phyloP scores from a whole-genome alignment of 352 stramenopile species.

The Aphanomyces euteiches region DNA sequence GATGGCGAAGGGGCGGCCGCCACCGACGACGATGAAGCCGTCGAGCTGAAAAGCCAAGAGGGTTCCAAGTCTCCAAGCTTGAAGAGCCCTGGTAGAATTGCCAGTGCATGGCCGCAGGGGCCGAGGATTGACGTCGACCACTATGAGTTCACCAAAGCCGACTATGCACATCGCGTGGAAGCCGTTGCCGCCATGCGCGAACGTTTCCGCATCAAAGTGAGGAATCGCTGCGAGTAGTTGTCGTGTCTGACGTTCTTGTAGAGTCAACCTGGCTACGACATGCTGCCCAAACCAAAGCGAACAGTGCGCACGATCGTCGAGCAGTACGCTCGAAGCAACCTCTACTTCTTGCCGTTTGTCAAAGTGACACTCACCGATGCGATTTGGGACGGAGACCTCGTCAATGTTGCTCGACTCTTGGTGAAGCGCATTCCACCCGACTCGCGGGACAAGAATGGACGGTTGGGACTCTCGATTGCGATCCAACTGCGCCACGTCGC shows the following conservation, averaged over 20 bases:
- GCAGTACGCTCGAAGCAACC: slow-evolving; percentile 57
- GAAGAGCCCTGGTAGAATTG: too few relatives aligned
- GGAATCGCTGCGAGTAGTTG: neutral
- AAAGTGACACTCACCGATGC: slow-evolving; percentile 57
- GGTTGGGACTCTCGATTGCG: slow-evolving; percentile 62
- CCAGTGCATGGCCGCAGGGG: slow-evolving; percentile 54
- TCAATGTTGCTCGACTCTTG: slow-evolving; percentile 60
- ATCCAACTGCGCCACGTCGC: slow-evolving; percentile 77
- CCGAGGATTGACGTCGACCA: slow-evolving; percentile 65
- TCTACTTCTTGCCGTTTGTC: slow-evolving; percentile 65
- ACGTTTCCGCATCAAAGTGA: slow-evolving; percentile 48
- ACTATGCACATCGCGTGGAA: slow-evolving; percentile 56
- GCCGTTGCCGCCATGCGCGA: slow-evolving; percentile 56
- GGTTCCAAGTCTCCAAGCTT: too few relatives aligned
- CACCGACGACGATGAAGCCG: too few relatives aligned
- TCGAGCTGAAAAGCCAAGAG: too few relatives aligned
- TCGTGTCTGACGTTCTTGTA: neutral
- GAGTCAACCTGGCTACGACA: slow-evolving; percentile 55
- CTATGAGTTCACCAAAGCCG: slow-evolving; percentile 60
- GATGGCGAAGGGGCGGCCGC: too few relatives aligned
- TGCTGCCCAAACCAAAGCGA: slow-evolving; percentile 54
- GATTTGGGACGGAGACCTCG: slow-evolving; percentile 73
- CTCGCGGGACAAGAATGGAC: slow-evolving; percentile 38
- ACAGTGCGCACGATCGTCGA: slow-evolving; percentile 43
- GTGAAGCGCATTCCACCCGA: slow-evolving; percentile 41